Conservation (phyloP, 106 monocot species). For the Platanthera zijinensis region DNA sequence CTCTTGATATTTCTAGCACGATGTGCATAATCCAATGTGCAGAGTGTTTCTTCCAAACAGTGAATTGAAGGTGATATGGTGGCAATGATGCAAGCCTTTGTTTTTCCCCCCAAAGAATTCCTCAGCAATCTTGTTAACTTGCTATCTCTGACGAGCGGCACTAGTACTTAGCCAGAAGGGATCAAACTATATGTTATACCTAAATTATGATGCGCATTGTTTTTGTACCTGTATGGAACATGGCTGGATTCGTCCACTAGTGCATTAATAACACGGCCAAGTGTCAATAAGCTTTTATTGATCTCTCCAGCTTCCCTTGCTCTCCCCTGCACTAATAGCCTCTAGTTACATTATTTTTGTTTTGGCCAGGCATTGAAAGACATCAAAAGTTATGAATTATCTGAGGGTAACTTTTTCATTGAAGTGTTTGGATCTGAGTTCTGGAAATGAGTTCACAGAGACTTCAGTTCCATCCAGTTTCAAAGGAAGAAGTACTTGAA, state of each 20-base stretch:
- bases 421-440: too few species aligned
- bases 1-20: slow-evolving; percentile 91
- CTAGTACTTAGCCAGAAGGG: neutral
- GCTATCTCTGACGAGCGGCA: slow-evolving; percentile 59
- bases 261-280: slow-evolving; percentile 93
- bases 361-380: neutral
- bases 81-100: slow-evolving; percentile 95
- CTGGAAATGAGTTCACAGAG: too few species aligned
- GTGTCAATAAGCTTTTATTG: slow-evolving; percentile 94
- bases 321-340: slow-evolving; percentile 55
- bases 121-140: slow-evolving; percentile 88
- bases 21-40: slow-evolving; percentile 87
- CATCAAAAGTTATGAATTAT: neutral
- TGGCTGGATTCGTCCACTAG: slow-evolving; percentile 94
- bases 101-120: slow-evolving; percentile 91
- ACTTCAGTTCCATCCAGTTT: too few species aligned
- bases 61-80: slow-evolving; percentile 82
- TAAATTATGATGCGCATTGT: slow-evolving; percentile 5
- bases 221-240: slow-evolving; percentile 79
- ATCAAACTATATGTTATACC: neutral
- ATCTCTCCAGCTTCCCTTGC: slow-evolving; percentile 98
- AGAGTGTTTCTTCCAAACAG: slow-evolving; percentile 84
- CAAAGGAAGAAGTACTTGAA: neutral
- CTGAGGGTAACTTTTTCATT: too few species aligned
- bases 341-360: neutral